Base-by-base conservation (phyloP, 805 yeast genomes). In the Priceomyces melissophilus region DNA sequence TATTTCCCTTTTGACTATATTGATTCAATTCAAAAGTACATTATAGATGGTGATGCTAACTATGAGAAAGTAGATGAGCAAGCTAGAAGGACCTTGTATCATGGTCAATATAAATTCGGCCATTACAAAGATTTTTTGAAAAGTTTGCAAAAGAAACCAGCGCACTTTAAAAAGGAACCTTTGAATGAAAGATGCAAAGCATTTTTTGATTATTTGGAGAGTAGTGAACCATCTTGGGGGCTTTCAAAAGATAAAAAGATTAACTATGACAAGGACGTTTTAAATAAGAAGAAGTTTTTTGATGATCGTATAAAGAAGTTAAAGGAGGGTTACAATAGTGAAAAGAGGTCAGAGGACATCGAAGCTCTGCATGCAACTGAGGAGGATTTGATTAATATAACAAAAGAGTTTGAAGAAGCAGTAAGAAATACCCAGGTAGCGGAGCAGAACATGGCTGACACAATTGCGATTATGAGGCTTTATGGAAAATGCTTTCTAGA, bases 381-480 rank as follows among this genome's bases (percentile, higher is more conserved):
- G 30, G 27, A 30, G 26, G 46, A 60, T 26, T 54, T 54, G 31
- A 32, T 28, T 3, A 45, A 50, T 3, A 55, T 64, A 17, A 40
- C 50, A 14, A 37, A 43, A 2, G 39, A 47, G 23, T 63, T 50
- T 41, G 20, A 41, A 8, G 26, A 45, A 12, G 43, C 44, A 12
- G 41, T 57, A 1, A 36, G 42, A 3, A 40, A 42, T n/a, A 54
- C 63, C n/a, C 34, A 35, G 14, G 16, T 16, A 4, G 46, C 52
- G 1, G 61, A 54, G 15, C 53, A 48, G 14, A 28, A 38, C 7
- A 62, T 67, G 66, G 65, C 61, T 0, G 72, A 67, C 45, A 50
- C 62, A 3, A 46, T 51, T 1, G 53, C 63, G 0, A 17, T 65
- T 10, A 34, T 63, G 39, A 37, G 72, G 27, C 40, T 65, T 6